These are phyloP conservation scores for Dactylellina drechsleri DNA, from an alignment of 2,329 filamentous ascomycete genomes.

Conservation along the genomic window DNA sequence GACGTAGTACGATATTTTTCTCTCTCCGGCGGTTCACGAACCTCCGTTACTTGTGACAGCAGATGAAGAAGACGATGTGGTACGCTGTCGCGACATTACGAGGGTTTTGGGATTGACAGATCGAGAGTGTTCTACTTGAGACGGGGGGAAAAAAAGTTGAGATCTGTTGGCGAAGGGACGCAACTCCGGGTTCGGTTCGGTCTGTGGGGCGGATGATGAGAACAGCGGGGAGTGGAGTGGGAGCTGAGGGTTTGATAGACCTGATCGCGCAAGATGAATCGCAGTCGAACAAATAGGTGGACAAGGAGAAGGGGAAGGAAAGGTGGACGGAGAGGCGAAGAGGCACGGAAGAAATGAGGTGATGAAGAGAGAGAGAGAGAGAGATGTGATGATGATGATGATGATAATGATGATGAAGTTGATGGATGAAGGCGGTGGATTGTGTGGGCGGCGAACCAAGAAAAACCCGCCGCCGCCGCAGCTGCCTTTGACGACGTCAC, in stretches of 20 bases:
- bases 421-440: neutral
- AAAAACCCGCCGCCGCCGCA: constrained; percentile 39
- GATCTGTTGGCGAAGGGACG: neutral
- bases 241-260: neutral
- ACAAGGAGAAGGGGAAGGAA: neutral
- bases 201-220: neutral
- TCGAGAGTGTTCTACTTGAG: neutral
- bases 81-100: constrained; percentile 51
- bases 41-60: constrained; percentile 37
- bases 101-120: constrained; percentile 9
- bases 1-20: neutral
- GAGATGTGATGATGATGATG: too few relatives aligned
- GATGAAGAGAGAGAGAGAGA: constrained; percentile 12
- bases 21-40: constrained; percentile 13
- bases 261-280: neutral
- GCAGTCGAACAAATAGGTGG: neutral
- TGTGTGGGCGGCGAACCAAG: constrained; percentile 22
- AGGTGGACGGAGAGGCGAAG: neutral
- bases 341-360: neutral
- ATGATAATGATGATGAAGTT: constrained; percentile 2
- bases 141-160: constrained; percentile 5
- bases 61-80: constrained; percentile 24
- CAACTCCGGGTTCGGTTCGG: neutral
- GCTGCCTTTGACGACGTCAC: constrained; percentile 33
- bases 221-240: neutral